These are phyloP conservation scores for Pholiota conissans DNA, from an alignment of 768 basidiomycete species.

Conservation along the genomic window DNA sequence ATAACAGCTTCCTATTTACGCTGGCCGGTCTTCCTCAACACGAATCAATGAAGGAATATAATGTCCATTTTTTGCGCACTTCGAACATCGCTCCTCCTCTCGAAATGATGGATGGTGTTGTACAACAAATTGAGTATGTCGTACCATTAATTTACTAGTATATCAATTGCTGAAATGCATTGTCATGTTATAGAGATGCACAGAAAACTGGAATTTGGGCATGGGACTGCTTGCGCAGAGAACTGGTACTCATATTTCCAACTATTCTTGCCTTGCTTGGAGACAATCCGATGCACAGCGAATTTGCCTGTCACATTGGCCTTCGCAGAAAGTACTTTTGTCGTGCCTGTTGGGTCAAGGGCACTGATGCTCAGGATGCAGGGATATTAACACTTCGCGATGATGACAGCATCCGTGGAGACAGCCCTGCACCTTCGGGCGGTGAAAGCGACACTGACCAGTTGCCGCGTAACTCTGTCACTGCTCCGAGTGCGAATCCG, in stretches of 20 bases:
- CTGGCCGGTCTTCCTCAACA: conserved; percentile 30
- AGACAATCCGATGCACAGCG: conserved; percentile 38
- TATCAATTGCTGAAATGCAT: not conserved
- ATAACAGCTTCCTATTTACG: conserved; percentile 39
- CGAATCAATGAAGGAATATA: conserved; percentile 17
- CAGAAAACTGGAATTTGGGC: conserved; percentile 36
- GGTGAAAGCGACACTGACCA: not conserved
- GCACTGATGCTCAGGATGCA: conserved; percentile 14
- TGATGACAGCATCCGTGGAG: not conserved
- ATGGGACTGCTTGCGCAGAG: conserved; percentile 31
- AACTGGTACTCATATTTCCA: conserved; percentile 30
- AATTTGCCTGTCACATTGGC: conserved; percentile 45
- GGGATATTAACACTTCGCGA: conserved; percentile 1
- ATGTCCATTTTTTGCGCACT: conserved; percentile 41
- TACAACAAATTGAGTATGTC: conserved; percentile 32
- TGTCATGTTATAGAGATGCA: conserved; percentile 17
- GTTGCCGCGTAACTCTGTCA: not conserved
- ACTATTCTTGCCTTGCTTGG: conserved; percentile 33
- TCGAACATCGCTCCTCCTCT: conserved; percentile 41
- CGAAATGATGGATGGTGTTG: conserved; percentile 43
- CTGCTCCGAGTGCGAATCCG: not conserved
- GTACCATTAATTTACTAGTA: not conserved
- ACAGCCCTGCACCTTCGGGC: not conserved
- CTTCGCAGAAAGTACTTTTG: conserved; percentile 39
- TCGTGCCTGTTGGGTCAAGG: conserved; percentile 35